Base-by-base conservation (phyloP, 805 yeast species). In the Lachancea quebecensis region DNA sequence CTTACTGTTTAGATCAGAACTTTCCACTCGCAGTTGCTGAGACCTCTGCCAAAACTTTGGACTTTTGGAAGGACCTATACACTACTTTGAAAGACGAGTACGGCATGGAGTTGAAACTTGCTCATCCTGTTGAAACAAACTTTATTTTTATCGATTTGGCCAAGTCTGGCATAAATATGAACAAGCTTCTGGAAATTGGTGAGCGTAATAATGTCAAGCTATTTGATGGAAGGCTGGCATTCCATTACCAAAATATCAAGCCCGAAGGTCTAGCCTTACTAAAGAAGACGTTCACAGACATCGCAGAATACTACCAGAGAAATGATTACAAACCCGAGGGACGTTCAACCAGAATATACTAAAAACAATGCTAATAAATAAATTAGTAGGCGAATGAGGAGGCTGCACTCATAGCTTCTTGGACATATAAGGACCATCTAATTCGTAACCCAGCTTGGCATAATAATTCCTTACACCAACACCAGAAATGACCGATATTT, bases 371-470 rank as follows among this genome's bases (percentile, higher is more conserved):
- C 33, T 30, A 30, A 12, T 30, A 30, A 30, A 30, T 25, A 5
- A 16, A 12, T n/a, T n/a, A 28, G n/a, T 9, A 14, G 14, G 14
- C 33, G 14, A 11, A 4, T 30, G 14, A 30, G 14, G 14, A 30
- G 3, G 8, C 33, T 12, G 14, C 21, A 10, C 32, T 52, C 50
- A 58, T 25, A 68, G 54, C 42, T 44, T 50, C 52, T 85, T 93
- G n/a, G 98, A 90, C 99, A 93, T 93, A 67, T 75, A 93, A 12
- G 98, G 98, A 2, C 99, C 99, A 59, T 93, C 99, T 50, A 93
- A 71, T 52, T 75, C 77, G 66, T 93, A 93, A 3, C 99, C 99
- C 50, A 93, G 72, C 58, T 87, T 84, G 14, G 88, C 91, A 58
- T 93, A 93, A 68, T 93, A 93, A 64, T 91, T 93, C 62, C 99